phyloP scores from a whole-genome alignment of 805 yeast genomes.

The Schwanniomyces polymorphus region DNA sequence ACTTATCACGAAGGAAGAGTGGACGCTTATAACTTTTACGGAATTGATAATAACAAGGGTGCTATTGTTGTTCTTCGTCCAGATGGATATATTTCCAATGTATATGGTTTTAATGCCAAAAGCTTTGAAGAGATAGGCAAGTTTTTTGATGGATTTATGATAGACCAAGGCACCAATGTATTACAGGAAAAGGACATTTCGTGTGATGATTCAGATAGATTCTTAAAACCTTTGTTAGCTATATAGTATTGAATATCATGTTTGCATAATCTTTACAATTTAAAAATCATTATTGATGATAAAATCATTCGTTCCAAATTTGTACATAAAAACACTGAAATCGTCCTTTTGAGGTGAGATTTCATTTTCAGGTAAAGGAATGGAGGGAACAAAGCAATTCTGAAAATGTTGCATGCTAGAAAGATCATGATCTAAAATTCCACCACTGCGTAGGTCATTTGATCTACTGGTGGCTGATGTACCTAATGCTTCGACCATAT shows the following conservation, averaged over 20 bases:
- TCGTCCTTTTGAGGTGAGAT: background rate
- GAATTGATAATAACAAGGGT: conserved; percentile 22
- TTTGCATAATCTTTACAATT: background rate
- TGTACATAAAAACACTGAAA: conserved; percentile 11
- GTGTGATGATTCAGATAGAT: conserved; percentile 8
- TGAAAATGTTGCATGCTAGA: conserved; percentile 1
- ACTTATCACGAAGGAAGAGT: conserved; percentile 26
- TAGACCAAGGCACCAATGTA: conserved; percentile 8
- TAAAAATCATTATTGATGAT: background rate
- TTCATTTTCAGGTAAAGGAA: background rate
- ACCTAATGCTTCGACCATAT: conserved; percentile 1
- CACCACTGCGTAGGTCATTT: background rate
- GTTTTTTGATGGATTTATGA: conserved; percentile 17
- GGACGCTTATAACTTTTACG: conserved; percentile 23
- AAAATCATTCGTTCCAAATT: conserved; percentile 16
- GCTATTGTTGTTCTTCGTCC: conserved; percentile 25
- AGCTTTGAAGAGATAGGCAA: conserved; percentile 14
- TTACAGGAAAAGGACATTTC: conserved; percentile 3
- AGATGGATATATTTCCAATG: conserved; percentile 19
- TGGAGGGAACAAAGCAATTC: background rate
- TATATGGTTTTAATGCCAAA: conserved; percentile 12
- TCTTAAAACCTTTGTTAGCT: conserved; percentile 13
- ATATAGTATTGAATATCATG: conserved; percentile 2
- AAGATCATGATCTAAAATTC: background rate
- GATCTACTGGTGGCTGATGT: background rate